Conservation (phyloP, 805 yeast species). For the Hanseniaspora guilliermondii region DNA sequence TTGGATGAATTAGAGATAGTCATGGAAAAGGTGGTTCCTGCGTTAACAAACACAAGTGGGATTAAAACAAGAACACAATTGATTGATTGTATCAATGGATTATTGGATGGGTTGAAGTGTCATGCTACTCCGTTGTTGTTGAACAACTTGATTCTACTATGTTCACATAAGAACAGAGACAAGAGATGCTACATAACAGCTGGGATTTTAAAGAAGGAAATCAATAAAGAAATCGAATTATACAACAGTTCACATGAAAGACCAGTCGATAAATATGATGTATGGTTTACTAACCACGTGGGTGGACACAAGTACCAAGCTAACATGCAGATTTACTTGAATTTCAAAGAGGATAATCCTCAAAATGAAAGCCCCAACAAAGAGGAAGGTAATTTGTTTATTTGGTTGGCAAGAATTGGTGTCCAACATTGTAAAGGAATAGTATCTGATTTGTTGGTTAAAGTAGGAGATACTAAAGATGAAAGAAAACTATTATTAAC, state of each 20-base stretch:
- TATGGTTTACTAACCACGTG: slow-evolving; percentile 67
- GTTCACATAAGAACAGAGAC: slow-evolving; percentile 86
- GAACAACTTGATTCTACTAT: slow-evolving; percentile 47
- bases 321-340: slow-evolving; percentile 65
- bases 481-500: slow-evolving; percentile 47
- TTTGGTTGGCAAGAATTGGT: slow-evolving; percentile 79
- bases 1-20: slow-evolving; percentile 34
- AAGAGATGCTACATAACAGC: slow-evolving; percentile 91
- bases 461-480: slow-evolving; percentile 42
- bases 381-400: slow-evolving; percentile 34
- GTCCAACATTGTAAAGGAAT: slow-evolving; percentile 67
- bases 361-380: background rate
- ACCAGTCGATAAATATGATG: slow-evolving; percentile 20
- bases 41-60: slow-evolving; percentile 26
- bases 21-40: slow-evolving; percentile 34
- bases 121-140: slow-evolving; percentile 19
- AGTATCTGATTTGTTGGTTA: slow-evolving; percentile 56
- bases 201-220: slow-evolving; percentile 70
- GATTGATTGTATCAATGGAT: slow-evolving; percentile 13
- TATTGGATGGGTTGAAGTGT: slow-evolving; percentile 24
- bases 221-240: slow-evolving; percentile 36
- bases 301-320: slow-evolving; percentile 97
- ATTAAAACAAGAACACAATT: slow-evolving; percentile 17
- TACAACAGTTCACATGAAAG: background rate
- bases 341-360: slow-evolving; percentile 30